Conservation (phyloP, 2,329 filamentous ascomycete genomes). For the Trichoderma breve region DNA sequence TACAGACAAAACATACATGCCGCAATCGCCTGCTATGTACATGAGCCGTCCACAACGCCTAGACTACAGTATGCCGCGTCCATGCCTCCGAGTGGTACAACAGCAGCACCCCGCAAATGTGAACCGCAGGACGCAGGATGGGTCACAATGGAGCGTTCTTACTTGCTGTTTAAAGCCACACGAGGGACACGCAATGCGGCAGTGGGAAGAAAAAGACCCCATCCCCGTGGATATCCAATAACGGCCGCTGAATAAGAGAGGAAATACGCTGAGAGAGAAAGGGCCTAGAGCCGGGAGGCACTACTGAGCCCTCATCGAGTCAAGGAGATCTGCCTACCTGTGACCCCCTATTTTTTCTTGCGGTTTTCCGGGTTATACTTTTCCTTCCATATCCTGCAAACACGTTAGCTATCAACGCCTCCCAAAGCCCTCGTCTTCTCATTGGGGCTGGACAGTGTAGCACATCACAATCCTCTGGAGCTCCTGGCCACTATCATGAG, state of each 20-base stretch:
- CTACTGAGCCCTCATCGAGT: neutral
- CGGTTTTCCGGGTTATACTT: constrained; percentile 67
- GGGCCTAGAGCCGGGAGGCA: neutral
- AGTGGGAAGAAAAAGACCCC: neutral
- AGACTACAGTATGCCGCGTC: neutral
- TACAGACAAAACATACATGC: constrained; percentile 9
- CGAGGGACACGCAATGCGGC: neutral
- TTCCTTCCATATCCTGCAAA: constrained; percentile 90
- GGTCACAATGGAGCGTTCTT: neutral
- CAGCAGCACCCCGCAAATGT: constrained; percentile 20
- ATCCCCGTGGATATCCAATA: neutral
- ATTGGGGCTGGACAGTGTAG: constrained; percentile 1
- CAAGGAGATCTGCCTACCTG: neutral
- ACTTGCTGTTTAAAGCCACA: neutral
- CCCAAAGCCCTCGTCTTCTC: neutral
- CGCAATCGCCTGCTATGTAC: constrained; percentile 13
- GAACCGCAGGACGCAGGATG: constrained; percentile 12
- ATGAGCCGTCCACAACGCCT: constrained; percentile 12
- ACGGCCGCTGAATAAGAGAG: neutral
- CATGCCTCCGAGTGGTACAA: constrained; percentile 3
- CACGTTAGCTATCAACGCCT: neutral
- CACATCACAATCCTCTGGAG: constrained; percentile 1
- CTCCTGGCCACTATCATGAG: constrained; percentile 10
- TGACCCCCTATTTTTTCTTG: constrained; percentile 37
- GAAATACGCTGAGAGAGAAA: neutral